Conservation (phyloP, 164 flowering plant species). For the Warburgia ugandensis region DNA sequence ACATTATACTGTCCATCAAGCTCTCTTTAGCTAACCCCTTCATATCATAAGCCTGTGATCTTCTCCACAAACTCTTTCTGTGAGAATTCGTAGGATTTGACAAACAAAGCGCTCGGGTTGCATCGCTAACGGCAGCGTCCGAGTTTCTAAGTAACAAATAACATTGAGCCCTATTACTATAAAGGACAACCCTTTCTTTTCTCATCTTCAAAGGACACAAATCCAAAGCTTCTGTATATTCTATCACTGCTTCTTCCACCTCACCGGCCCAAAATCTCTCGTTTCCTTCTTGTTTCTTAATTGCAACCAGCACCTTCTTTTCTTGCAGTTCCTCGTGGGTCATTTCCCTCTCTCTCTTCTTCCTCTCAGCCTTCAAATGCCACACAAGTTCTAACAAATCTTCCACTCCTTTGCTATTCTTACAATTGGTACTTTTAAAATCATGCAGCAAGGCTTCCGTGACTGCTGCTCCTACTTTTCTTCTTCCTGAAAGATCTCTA, state of each 20-base stretch:
- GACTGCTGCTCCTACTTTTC: conserved; percentile 47
- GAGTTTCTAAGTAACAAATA: conserved; percentile 38
- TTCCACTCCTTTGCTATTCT: conserved; percentile 11
- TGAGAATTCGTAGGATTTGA: conserved; percentile 52
- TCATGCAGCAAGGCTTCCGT: conserved; percentile 22
- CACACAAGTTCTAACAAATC: conserved; percentile 28
- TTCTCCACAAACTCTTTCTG: conserved; percentile 71
- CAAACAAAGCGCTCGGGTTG: conserved; percentile 64
- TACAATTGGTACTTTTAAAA: conserved; percentile 18
- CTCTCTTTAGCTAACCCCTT: conserved; percentile 70
- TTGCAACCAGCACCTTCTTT: conserved; percentile 22
- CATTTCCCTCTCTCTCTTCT: conserved; percentile 33
- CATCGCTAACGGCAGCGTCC: conserved; percentile 50
- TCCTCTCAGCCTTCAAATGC: conserved; percentile 41
- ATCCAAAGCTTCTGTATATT: conserved; percentile 49
- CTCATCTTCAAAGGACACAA: conserved; percentile 51
- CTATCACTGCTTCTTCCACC: conserved; percentile 34
- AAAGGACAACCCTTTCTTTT: conserved; percentile 57
- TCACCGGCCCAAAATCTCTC: conserved; percentile 38
- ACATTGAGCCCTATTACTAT: conserved; percentile 80
- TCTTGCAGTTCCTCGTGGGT: conserved; percentile 31
- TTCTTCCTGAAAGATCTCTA: conserved; percentile 32
- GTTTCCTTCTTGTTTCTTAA: conserved; percentile 53
- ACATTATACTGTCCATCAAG: conserved; percentile 68
- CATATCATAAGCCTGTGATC: conserved; percentile 88